Conservation (phyloP, 257 asterid species). For the Plantago major region DNA sequence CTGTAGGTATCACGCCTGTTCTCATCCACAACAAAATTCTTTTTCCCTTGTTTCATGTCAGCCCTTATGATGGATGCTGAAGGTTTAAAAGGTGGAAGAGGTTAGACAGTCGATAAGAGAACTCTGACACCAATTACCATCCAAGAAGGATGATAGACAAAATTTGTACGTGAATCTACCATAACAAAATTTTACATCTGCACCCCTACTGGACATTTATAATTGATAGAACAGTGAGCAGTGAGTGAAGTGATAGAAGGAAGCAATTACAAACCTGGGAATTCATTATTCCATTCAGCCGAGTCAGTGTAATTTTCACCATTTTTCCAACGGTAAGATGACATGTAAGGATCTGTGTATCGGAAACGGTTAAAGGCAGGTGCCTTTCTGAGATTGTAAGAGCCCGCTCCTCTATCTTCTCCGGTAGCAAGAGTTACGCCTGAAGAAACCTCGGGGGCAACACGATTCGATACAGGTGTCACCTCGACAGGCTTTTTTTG, state of each 20-base stretch:
- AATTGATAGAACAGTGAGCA: too few species aligned
- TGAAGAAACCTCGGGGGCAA: constrained; percentile 47
- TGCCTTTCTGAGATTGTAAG: constrained; percentile 76
- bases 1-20: constrained; percentile 78
- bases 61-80: constrained; percentile 85
- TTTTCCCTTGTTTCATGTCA: constrained; percentile 91
- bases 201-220: too few species aligned
- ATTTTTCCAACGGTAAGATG: constrained; percentile 52
- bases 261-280: constrained; percentile 60
- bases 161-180: too few species aligned
- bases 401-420: constrained; percentile 61
- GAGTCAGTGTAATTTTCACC: constrained; percentile 65
- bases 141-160: too few species aligned
- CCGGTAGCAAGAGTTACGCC: constrained; percentile 52
- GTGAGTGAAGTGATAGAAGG: too few species aligned
- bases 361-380: constrained; percentile 44
- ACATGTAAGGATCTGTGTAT: constrained; percentile 41
- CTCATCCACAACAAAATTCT: constrained; percentile 68
- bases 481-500: constrained; percentile 51
- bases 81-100: constrained; percentile 13
- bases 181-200: too few species aligned
- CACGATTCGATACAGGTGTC: constrained; percentile 46
- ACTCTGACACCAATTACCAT: too few species aligned
- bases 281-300: constrained; percentile 86
- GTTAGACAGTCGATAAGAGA: constrained; percentile 2